These are phyloP conservation scores for Daedaleopsis nitida DNA, from an alignment of 768 basidiomycete species.

Conservation along the genomic window DNA sequence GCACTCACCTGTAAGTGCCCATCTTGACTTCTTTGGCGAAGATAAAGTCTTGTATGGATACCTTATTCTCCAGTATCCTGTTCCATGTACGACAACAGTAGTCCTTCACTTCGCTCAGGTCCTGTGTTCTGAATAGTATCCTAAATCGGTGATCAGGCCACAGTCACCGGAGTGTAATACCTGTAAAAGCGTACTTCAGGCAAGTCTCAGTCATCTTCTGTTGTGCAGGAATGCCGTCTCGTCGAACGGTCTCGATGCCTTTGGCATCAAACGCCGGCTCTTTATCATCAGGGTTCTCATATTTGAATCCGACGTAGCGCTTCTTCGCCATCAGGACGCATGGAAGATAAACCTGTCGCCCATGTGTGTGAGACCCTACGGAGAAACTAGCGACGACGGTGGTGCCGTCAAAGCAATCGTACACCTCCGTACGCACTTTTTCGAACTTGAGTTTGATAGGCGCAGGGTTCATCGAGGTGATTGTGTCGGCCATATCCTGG, in stretches of 20 bases:
- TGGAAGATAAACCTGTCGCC: constrained; percentile 82
- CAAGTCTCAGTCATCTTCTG: constrained; percentile 91
- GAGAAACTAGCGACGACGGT: background rate
- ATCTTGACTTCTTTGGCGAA: constrained; percentile 93
- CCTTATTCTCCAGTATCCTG: constrained; percentile 78
- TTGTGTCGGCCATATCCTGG: constrained; percentile 84
- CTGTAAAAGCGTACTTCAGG: constrained; percentile 62
- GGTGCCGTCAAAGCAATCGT: too few species aligned
- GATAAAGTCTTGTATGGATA: constrained; percentile 89
- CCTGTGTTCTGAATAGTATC: constrained; percentile 86
- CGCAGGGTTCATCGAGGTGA: constrained; percentile 85
- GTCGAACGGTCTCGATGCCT: constrained; percentile 94
- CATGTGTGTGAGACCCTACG: background rate
- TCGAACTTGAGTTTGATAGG: constrained; percentile 98
- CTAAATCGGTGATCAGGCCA: constrained; percentile 40
- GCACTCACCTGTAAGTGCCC: constrained; percentile 84
- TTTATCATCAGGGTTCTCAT: constrained; percentile 76
- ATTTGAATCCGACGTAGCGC: constrained; percentile 97
- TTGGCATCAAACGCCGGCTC: constrained; percentile 92
- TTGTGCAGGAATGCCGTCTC: constrained; percentile 90
- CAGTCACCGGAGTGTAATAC: background rate
- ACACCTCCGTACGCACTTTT: constrained; percentile 56
- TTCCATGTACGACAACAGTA: constrained; percentile 87
- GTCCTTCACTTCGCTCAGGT: constrained; percentile 86
- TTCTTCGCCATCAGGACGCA: constrained; percentile 98